Evolutionary conservation across 371 early-diverging fungal genomes (phyloP).

Genomic region (Haplosporangium sp.): DNA sequence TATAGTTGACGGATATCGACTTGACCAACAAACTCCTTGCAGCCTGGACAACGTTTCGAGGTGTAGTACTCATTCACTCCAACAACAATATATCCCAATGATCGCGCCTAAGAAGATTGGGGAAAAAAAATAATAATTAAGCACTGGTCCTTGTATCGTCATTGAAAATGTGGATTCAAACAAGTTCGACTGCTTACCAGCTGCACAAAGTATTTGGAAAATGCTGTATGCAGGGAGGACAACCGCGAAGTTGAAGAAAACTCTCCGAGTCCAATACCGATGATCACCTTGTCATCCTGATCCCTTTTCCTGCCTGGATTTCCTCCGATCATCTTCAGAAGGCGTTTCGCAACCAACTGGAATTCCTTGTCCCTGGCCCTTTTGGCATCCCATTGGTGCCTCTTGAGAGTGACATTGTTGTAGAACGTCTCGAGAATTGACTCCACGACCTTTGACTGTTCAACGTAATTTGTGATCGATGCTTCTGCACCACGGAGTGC

Average conservation of each 20-base stretch:
- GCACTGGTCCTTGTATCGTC: conserved; percentile 8
- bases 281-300: conserved; percentile 9
- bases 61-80: conserved; percentile 13
- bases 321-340: conserved; percentile 15
- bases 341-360: conserved; percentile 2
- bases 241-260: conserved; percentile 6
- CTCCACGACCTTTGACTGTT: conserved; percentile 10
- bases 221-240: conserved; percentile 12
- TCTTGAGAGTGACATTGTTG: conserved; percentile 14
- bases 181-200: conserved; percentile 10
- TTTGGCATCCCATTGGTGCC: conserved; percentile 17
- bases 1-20: too few species aligned
- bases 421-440: conserved; percentile 12
- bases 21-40: too few species aligned
- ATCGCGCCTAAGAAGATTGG: conserved; percentile 7
- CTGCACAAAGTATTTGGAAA: conserved; percentile 17
- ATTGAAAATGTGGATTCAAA: neutral
- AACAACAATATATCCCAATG: conserved; percentile 6
- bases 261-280: conserved; percentile 17
- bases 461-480: conserved; percentile 12
- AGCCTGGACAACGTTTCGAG: too few species aligned
- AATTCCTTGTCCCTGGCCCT: conserved; percentile 13
- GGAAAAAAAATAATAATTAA: conserved; percentile 6
- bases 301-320: conserved; percentile 8
- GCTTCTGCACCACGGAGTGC: conserved; percentile 9